Conservation (phyloP, 2,329 filamentous ascomycete genomes). For the Neofusicoccum ribis region DNA sequence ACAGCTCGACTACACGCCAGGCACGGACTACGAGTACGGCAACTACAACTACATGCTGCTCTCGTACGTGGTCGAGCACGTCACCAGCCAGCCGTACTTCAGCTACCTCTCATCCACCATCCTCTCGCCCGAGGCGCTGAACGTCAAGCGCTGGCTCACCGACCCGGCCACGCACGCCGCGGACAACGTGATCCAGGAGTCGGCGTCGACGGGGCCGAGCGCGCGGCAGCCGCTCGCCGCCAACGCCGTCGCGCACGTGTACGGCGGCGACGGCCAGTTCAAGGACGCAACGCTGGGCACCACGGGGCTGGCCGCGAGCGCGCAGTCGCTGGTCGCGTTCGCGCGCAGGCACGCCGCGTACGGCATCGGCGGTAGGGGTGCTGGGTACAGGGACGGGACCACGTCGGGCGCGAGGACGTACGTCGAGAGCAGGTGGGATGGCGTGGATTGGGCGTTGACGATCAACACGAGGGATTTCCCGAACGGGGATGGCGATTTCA, state of each 20-base stretch:
- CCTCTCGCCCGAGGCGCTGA: constrained; percentile 19
- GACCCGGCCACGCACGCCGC: constrained; percentile 15
- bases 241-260: constrained; percentile 7
- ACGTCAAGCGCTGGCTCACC: constrained; percentile 23
- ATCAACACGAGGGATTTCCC: constrained; percentile 21
- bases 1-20: constrained; percentile 27
- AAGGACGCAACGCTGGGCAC: constrained; percentile 26
- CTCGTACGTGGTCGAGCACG: constrained; percentile 23
- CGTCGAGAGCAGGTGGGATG: not conserved
- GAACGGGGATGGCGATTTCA: not conserved
- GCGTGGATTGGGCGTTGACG: constrained; percentile 13
- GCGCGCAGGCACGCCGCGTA: constrained; percentile 21
- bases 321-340: constrained; percentile 24
- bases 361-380: constrained; percentile 9
- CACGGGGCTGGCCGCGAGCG: constrained; percentile 25
- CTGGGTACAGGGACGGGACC: constrained; percentile 12
- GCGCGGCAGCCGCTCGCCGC: constrained; percentile 17
- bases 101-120: constrained; percentile 25
- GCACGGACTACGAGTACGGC: constrained; percentile 21
- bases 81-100: constrained; percentile 24
- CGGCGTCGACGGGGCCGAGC: constrained; percentile 11
- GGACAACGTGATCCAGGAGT: constrained; percentile 23
- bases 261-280: constrained; percentile 25
- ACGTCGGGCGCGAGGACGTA: constrained; percentile 17
- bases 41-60: constrained; percentile 28